Conservation (phyloP, 805 yeast species). For the Ogataea chonburiensis region DNA sequence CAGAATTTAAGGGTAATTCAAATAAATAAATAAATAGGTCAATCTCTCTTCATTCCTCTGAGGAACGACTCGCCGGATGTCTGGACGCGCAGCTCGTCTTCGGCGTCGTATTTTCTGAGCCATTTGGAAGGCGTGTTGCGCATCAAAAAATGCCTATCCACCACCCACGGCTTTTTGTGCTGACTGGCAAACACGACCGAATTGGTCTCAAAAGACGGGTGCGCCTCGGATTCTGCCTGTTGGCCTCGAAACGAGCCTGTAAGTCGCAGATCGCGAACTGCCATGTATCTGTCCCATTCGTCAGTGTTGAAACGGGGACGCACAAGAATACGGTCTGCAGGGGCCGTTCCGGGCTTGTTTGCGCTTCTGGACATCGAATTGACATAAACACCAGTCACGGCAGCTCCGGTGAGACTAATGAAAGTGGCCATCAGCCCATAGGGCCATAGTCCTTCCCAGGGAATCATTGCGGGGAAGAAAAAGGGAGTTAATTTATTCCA, state of each 20-base stretch:
- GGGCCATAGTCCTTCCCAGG: slow-evolving; percentile 67
- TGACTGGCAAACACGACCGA: slow-evolving; percentile 41
- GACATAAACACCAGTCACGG: slow-evolving; percentile 36
- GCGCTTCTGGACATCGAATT: slow-evolving; percentile 33
- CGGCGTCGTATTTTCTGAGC: slow-evolving; percentile 35
- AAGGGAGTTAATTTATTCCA: not conserved
- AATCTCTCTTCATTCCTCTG: slow-evolving; percentile 34
- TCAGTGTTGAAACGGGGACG: slow-evolving; percentile 54
- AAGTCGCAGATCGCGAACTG: slow-evolving; percentile 73
- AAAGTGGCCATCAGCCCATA: slow-evolving; percentile 54
- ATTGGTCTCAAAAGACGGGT: slow-evolving; percentile 74
- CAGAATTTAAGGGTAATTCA: slow-evolving; percentile 28
- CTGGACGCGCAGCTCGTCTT: slow-evolving; percentile 33
- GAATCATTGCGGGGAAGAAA: slow-evolving; percentile 45
- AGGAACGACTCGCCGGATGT: slow-evolving; percentile 36
- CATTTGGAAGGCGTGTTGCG: slow-evolving; percentile 39
- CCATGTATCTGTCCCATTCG: slow-evolving; percentile 53
- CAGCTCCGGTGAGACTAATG: slow-evolving; percentile 55
- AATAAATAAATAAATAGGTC: slow-evolving; percentile 8
- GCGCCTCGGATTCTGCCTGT: slow-evolving; percentile 63
- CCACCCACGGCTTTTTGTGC: slow-evolving; percentile 37
- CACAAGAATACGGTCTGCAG: slow-evolving; percentile 46
- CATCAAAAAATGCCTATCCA: slow-evolving; percentile 40
- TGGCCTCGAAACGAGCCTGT: slow-evolving; percentile 77
- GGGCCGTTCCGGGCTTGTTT: slow-evolving; percentile 32